phyloP scores from a whole-genome alignment of 768 basidiomycete genomes.

The Leccinum truebloodii region DNA sequence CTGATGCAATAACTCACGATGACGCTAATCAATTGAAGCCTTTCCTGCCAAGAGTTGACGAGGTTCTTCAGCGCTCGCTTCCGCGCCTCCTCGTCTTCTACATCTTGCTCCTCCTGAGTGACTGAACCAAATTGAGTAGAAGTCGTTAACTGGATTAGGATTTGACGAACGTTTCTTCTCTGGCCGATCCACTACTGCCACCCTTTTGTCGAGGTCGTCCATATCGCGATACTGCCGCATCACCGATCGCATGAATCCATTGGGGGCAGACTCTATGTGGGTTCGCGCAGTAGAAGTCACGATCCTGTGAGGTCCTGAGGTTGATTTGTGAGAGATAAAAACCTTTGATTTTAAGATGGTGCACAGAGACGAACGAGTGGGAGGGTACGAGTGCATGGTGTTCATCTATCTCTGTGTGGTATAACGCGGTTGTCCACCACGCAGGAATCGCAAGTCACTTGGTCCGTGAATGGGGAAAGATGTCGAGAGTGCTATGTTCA shows the following conservation, averaged over 20 bases:
- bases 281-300: slow-evolving; percentile 14
- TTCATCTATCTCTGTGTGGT: slow-evolving; percentile 8
- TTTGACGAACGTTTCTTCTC: slow-evolving; percentile 23
- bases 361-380: slow-evolving; percentile 6
- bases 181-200: slow-evolving; percentile 1
- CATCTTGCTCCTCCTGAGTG: slow-evolving; percentile 52
- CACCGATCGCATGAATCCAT: slow-evolving; percentile 26
- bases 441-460: slow-evolving; percentile 6
- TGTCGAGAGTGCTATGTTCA: background rate
- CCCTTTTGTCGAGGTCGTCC: slow-evolving; percentile 19
- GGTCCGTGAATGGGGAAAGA: slow-evolving; percentile 2
- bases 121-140: slow-evolving; percentile 24
- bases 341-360: background rate
- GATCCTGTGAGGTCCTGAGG: slow-evolving; percentile 13
- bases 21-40: slow-evolving; percentile 59
- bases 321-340: slow-evolving; percentile 1
- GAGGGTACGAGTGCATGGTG: slow-evolving; percentile 7
- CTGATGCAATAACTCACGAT: slow-evolving; percentile 41
- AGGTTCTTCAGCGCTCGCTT: slow-evolving; percentile 49
- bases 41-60: slow-evolving; percentile 61
- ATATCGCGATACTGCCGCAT: slow-evolving; percentile 7
- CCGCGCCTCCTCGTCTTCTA: slow-evolving; percentile 45
- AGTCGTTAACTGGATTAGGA: background rate
- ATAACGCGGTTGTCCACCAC: background rate
- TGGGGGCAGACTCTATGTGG: slow-evolving; percentile 16